Evolutionary conservation across 192 early-diverging fungal genomes (phyloP).

Genomic region (Entophlyctis luteolus): DNA sequence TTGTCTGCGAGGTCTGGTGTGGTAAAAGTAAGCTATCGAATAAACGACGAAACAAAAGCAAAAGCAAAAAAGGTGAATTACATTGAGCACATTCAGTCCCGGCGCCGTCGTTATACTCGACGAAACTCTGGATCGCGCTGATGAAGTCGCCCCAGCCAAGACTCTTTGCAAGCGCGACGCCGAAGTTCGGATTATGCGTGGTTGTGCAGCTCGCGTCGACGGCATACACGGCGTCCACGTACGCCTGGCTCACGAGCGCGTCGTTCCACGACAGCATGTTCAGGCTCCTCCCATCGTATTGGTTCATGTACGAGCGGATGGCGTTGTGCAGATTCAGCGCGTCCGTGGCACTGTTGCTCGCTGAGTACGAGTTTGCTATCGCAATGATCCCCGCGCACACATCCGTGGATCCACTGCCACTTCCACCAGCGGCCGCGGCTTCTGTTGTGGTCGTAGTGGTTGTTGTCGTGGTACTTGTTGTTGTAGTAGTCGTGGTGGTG

Average conservation of each 20-base stretch:
- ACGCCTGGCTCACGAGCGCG: neutral
- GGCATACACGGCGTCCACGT: conserved; percentile 3
- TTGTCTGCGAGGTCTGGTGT: too few relatives aligned
- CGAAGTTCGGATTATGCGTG: conserved; percentile 5
- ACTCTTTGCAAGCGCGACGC: neutral
- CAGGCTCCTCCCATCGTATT: neutral
- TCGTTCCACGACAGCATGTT: neutral
- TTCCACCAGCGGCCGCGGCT: neutral
- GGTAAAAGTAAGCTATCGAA: neutral
- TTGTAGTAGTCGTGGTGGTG: neutral
- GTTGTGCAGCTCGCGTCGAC: neutral
- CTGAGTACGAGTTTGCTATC: neutral
- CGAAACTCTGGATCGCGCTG: neutral
- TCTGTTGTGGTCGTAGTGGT: neutral
- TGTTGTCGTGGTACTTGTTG: neutral
- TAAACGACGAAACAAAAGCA: neutral
- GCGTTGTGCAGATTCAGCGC: conserved; percentile 1
- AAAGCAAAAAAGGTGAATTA: neutral
- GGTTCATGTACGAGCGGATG: neutral
- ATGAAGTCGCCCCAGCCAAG: conserved; percentile 15
- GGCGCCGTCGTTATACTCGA: neutral
- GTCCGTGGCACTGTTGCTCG: neutral
- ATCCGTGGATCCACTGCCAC: too few relatives aligned
- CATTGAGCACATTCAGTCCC: conserved; percentile 8
- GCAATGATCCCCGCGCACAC: neutral